Evolutionary conservation across 164 flowering plant genomes (phyloP).

Genomic region (Liriodendron chinense): DNA sequence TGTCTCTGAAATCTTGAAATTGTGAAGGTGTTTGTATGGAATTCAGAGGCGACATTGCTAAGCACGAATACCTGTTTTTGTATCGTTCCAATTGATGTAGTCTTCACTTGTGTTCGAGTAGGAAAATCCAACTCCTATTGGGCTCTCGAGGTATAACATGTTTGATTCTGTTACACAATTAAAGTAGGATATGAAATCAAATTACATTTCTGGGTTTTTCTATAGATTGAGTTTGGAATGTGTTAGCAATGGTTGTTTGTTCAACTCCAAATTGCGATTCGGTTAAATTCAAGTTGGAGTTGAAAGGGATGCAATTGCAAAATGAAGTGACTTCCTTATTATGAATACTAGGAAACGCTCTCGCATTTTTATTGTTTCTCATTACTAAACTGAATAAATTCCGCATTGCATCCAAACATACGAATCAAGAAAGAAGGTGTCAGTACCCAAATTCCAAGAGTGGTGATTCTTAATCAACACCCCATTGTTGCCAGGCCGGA

Average conservation of each 20-base stretch:
- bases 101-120: slow-evolving; percentile 42
- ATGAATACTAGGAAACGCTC: too few relatives aligned
- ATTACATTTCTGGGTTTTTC: neutral
- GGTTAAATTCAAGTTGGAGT: neutral
- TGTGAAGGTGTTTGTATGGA: neutral
- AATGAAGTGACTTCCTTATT: too few relatives aligned
- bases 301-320: neutral
- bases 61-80: slow-evolving; percentile 24
- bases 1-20: neutral
- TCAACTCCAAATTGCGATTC: neutral
- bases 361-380: neutral
- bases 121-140: slow-evolving; percentile 53
- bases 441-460: slow-evolving; percentile 50
- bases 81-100: slow-evolving; percentile 38
- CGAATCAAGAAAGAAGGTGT: neutral
- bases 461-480: slow-evolving; percentile 26
- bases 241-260: neutral
- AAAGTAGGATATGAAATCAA: neutral
- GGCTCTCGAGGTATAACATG: slow-evolving; percentile 45
- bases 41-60: neutral
- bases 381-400: neutral
- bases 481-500: slow-evolving; percentile 32
- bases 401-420: neutral
- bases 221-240: neutral
- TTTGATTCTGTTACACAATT: slow-evolving; percentile 28